Base-by-base conservation (phyloP, 2,329 filamentous ascomycete genomes). In the Talaromyces sp. region DNA sequence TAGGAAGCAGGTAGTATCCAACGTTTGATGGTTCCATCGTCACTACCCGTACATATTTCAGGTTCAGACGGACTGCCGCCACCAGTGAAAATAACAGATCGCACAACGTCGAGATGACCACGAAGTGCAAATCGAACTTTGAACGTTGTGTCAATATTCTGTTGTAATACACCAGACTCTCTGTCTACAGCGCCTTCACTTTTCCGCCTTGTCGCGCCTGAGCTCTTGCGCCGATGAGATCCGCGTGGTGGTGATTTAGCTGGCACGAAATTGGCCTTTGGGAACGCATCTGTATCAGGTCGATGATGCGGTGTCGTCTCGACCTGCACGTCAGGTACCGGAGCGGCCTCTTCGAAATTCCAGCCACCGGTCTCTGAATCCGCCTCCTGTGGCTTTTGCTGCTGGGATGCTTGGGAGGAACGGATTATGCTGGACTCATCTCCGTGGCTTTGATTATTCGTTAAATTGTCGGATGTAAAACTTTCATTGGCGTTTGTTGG, bases 51-150 rank as follows among this genome's bases (percentile, higher is more conserved):
- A 78, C 94, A 98, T 62, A 99, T 94, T 77, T 99, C 95, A 1
- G 95, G 95, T 75, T 99, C 95, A 3, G 92, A 92, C 3, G 93
- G 93, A 73, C 93, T 97, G 67, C 95, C 95, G 48, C 95, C 95
- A 27, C 95, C 95, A 0, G 93, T 98, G 79, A 99, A 99, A 68
- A 97, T 96, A 65, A 98, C 92, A 0, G 92, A 92, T 47, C 95
- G 89, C 5, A 99, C 92, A 2, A 96, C 93, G 75, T 98, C 93
- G 1, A 99, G 84, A 76, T 99, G 95, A 1, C 95, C 95, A 60
- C 94, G 86, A 4, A 99, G 84, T 4, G 93, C 94, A 74, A 97
- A 98, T 60, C 93, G 88, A 65, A 98, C 89, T 77, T 96, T 97
- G 81, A 99, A 98, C 70, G 86, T 92, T 16, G 88, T 85, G 67